Conservation (phyloP, 192 early-diverging fungal genomes). For the Obelidium mucronatum region DNA sequence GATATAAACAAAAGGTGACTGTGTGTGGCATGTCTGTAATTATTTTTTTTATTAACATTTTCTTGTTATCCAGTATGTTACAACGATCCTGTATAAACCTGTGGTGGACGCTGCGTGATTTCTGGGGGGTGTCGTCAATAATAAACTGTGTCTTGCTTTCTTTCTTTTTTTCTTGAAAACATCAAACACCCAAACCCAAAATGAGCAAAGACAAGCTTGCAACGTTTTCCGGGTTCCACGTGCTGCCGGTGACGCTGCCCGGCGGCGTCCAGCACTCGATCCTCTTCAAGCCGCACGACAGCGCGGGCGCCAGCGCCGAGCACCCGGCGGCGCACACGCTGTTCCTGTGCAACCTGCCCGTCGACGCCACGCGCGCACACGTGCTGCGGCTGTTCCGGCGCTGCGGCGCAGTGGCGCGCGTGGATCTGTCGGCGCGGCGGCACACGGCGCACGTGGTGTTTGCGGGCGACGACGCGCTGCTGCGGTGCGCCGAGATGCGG, state of each 20-base stretch:
- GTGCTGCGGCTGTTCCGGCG: conserved; percentile 50
- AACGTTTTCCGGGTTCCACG: neutral
- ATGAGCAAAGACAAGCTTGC: neutral
- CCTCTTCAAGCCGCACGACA: neutral
- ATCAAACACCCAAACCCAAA: neutral
- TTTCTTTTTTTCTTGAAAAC: conserved; percentile 7
- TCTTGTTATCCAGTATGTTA: conserved; percentile 52
- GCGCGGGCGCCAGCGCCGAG: neutral
- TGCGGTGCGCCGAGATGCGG: conserved; percentile 68
- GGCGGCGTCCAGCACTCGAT: neutral
- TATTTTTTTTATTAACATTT: neutral
- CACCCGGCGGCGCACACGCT: conserved; percentile 33
- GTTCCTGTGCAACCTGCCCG: conserved; percentile 51
- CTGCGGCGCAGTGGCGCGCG: conserved; percentile 50
- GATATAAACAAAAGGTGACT: conserved; percentile 88
- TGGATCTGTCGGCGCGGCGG: conserved; percentile 27
- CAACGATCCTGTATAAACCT: conserved; percentile 64
- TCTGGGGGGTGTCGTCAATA: too few relatives aligned
- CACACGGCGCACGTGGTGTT: conserved; percentile 58
- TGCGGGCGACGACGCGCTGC: conserved; percentile 64
- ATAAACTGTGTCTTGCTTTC: too few relatives aligned
- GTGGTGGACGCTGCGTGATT: conserved; percentile 39
- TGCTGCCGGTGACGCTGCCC: neutral
- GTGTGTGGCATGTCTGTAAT: neutral
- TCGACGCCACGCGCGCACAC: conserved; percentile 47